Conservation (phyloP, 2,329 filamentous ascomycete species). For the Cladosporium sp. region DNA sequence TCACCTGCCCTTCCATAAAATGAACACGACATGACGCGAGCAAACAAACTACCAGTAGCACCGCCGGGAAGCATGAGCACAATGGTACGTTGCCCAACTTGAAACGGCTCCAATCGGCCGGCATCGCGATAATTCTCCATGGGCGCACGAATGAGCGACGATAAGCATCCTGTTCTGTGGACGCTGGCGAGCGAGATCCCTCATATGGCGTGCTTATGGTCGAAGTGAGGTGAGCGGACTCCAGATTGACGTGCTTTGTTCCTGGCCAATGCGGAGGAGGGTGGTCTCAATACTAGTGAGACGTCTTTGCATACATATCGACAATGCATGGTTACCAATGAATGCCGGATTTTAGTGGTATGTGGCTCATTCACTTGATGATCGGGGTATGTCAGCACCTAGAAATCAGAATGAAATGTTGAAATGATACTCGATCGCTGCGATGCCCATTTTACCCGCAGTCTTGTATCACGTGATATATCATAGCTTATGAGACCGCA, state of each 20-base stretch:
- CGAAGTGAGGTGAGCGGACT: conserved; percentile 16
- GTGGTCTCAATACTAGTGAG: not conserved
- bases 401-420: not conserved
- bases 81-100: not conserved
- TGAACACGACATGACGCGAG: conserved; percentile 11
- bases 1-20: not conserved
- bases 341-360: not conserved
- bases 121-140: not conserved
- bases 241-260: conserved; percentile 18
- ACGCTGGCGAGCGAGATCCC: conserved; percentile 5
- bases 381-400: not conserved
- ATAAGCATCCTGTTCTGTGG: not conserved
- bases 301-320: not conserved
- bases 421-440: not conserved
- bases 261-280: not conserved
- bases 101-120: conserved; percentile 8
- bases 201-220: conserved; percentile 17
- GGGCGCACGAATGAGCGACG: conserved; percentile 2
- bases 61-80: conserved; percentile 1
- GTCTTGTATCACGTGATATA: not conserved
- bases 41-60: not conserved
- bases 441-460: not conserved
- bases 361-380: fast-evolving
- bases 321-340: not conserved
- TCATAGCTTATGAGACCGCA: not conserved